Evolutionary conservation across 495 filamentous ascomycete genomes (phyloP).

Genomic region (Lepidopterella palustris): DNA sequence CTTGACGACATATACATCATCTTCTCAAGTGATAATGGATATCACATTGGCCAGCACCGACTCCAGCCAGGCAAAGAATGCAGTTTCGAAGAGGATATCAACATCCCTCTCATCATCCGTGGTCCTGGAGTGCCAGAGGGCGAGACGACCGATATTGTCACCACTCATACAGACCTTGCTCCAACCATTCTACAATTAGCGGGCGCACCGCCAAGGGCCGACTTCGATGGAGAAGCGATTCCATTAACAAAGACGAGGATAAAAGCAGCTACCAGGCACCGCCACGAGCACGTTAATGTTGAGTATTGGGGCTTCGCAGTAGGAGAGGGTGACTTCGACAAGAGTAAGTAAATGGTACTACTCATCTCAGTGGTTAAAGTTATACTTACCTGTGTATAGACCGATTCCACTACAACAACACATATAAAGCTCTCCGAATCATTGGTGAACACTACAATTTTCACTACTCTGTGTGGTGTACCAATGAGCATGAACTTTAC

Average conservation of each 20-base stretch:
- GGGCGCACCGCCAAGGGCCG: constrained; percentile 27
- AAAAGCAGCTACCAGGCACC: constrained; percentile 21
- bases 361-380: neutral
- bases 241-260: constrained; percentile 25
- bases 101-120: constrained; percentile 55
- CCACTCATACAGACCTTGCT: constrained; percentile 63
- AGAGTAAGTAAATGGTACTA: neutral
- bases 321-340: constrained; percentile 22
- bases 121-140: constrained; percentile 30
- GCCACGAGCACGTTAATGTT: constrained; percentile 44
- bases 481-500: constrained; percentile 10
- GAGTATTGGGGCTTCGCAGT: constrained; percentile 37
- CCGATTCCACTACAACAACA: constrained; percentile 27
- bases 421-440: constrained; percentile 8
- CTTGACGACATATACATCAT: constrained; percentile 66
- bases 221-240: constrained; percentile 31
- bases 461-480: constrained; percentile 16
- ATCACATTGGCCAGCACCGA: constrained; percentile 68
- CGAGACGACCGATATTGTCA: constrained; percentile 46
- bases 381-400: neutral
- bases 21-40: constrained; percentile 70
- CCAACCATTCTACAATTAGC: constrained; percentile 57
- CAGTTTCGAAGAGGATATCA: constrained; percentile 68
- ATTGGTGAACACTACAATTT: constrained; percentile 6
- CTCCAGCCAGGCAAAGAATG: constrained; percentile 65